Evolutionary conservation across 1,139 yeast species (phyloP), one percentile per base, ranked within the genome.

Genomic region (Pichia sp.): DNA sequence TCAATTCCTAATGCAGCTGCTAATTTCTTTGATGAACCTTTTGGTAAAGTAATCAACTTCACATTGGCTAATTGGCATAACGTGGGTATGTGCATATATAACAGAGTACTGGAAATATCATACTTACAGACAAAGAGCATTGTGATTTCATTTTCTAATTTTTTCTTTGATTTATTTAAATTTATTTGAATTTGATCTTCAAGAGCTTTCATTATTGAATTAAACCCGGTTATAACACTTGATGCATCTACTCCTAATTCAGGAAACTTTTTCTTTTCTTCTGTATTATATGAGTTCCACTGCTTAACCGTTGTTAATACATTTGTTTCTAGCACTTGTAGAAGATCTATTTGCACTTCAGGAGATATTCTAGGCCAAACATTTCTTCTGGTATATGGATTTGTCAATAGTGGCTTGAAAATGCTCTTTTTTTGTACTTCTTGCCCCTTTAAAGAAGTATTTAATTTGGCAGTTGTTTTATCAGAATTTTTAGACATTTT

Each of bases 331-430:
- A 81, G 60, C 17, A 71, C 63, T 21, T 76, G 77, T 11, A 75
- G 42, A 4, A 81, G 63, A 44, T 69, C 69, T 1, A 52, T 50
- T 4, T 75, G 73, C 1, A 65, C 52, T 4, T 68, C 63, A 1
- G 73, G 72, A 3, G 68, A 71, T 1, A 80, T 63, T 30, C 63
- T 62, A 2, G 86, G 86, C 82, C 85, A 81, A 30, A 62, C 45
- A 42, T 67, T 67, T 1, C 75, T 67, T 46, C 70, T 72, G 0
- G 84, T 75, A 57, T 67, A 80, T 4, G 87, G 85, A 53, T 79
- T 80, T 33, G 81, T 82, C 19, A 82, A 67, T 5, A 82, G 69
- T 0, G 87, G 85, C 58, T 79, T 81, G 61, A 77, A 78, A 4
- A 80, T 77, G n/a, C 40, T 41, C 27, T 40, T 45, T 27, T 45